Percentiles rank a stretch among this genome's conserved stretches.
Evolutionary conservation across 805 yeast genomes (phyloP).

Genomic region (Ogataea nakhonphanomensis): DNA sequence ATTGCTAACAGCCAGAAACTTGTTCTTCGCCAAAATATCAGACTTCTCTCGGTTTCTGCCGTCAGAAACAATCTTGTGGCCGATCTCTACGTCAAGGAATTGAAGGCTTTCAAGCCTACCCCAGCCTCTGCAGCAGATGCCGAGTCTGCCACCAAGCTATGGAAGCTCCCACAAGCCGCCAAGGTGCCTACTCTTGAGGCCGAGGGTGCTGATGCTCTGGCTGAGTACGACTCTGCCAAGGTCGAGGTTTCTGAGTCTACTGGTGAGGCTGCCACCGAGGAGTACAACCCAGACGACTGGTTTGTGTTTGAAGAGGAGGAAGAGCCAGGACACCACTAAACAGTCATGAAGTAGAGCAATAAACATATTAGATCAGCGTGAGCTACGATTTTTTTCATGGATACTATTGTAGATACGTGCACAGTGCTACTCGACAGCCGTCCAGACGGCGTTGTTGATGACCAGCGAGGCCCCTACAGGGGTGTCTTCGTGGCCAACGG

Average conservation of each 20-base stretch:
- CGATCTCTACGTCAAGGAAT: slow-evolving; percentile 82
- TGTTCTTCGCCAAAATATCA: slow-evolving; percentile 18
- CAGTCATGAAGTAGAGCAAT: slow-evolving; percentile 5
- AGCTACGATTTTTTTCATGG: neutral
- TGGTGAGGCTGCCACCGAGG: slow-evolving; percentile 42
- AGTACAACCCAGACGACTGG: slow-evolving; percentile 65
- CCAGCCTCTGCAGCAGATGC: slow-evolving; percentile 71
- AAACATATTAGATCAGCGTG: slow-evolving; percentile 3
- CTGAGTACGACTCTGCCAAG: slow-evolving; percentile 62
- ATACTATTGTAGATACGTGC: too few species aligned
- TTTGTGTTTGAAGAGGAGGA: slow-evolving; percentile 74
- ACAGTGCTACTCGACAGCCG: slow-evolving; percentile 17
- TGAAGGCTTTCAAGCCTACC: slow-evolving; percentile 85
- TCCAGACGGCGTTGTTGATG: slow-evolving; percentile 21
- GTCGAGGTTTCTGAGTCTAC: slow-evolving; percentile 69
- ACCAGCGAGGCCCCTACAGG: slow-evolving; percentile 11
- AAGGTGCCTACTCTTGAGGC: slow-evolving; percentile 68
- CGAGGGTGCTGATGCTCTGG: slow-evolving; percentile 60
- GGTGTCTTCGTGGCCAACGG: slow-evolving; percentile 7
- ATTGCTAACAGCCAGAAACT: slow-evolving; percentile 9
- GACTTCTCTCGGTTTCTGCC: slow-evolving; percentile 28
- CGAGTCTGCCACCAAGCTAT: slow-evolving; percentile 74
- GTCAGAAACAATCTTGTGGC: slow-evolving; percentile 55
- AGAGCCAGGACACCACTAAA: slow-evolving; percentile 44
- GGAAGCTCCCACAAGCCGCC: slow-evolving; percentile 81